Evolutionary conservation across 192 early-diverging fungal species (phyloP).

Genomic region (Backusella circina): DNA sequence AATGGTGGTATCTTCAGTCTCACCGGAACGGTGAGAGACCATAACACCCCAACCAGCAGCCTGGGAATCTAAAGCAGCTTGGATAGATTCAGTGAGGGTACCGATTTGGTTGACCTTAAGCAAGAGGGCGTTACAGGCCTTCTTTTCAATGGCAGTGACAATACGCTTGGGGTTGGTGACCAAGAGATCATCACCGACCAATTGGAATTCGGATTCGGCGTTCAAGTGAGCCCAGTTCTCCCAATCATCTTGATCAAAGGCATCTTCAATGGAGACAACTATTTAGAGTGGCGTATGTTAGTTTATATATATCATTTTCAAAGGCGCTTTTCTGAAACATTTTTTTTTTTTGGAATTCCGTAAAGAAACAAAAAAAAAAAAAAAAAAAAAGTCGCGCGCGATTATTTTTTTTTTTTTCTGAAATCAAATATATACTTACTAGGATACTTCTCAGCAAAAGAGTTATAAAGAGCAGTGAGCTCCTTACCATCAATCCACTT

Average conservation of each 20-base stretch:
- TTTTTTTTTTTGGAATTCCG: neutral
- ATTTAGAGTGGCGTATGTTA: too few relatives aligned
- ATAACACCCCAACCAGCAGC: slow-evolving; percentile 97
- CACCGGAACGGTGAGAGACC: slow-evolving; percentile 98
- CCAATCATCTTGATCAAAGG: slow-evolving; percentile 99
- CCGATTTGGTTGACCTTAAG: slow-evolving; percentile 99
- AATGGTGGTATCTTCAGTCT: slow-evolving; percentile 97
- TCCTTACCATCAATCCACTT: slow-evolving; percentile 70
- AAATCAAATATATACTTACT: too few relatives aligned
- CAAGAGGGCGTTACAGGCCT: slow-evolving; percentile 90
- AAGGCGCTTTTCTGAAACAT: neutral
- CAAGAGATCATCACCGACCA: slow-evolving; percentile 92
- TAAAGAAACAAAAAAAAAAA: neutral
- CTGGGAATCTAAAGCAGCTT: slow-evolving; percentile 73
- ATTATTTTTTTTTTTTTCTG: too few relatives aligned
- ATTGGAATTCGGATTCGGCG: slow-evolving; percentile 39
- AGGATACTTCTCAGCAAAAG: slow-evolving; percentile 80
- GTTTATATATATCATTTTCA: too few relatives aligned
- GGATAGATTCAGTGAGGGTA: slow-evolving; percentile 93
- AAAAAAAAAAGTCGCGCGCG: neutral
- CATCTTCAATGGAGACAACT: slow-evolving; percentile 96
- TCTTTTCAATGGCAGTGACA: slow-evolving; percentile 85
- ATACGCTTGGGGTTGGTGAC: slow-evolving; percentile 98
- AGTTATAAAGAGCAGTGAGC: slow-evolving; percentile 80
- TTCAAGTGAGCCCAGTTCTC: slow-evolving; percentile 79